Percentiles rank a stretch among this genome's conserved stretches.
Evolutionary conservation across 2,329 filamentous ascomycete genomes (phyloP).

Genomic region (Paracamarosporium sp.): DNA sequence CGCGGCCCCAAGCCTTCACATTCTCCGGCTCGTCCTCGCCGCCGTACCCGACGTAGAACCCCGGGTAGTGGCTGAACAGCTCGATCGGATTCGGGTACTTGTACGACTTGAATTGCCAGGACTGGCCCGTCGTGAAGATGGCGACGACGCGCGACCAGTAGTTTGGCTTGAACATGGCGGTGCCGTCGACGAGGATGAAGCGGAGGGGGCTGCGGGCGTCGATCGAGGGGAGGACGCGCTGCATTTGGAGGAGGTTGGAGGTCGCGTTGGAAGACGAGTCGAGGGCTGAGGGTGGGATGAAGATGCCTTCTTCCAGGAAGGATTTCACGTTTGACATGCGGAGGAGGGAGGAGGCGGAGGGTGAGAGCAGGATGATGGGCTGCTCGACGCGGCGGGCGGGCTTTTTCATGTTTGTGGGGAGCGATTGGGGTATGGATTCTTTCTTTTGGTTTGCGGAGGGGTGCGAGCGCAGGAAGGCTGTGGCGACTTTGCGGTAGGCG

Average conservation of each 20-base stretch:
- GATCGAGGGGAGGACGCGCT: conserved; percentile 74
- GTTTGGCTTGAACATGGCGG: conserved; percentile 95
- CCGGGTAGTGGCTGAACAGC: conserved; percentile 86
- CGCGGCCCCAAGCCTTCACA: conserved; percentile 84
- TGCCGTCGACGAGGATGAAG: conserved; percentile 94
- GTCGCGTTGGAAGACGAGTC: conserved; percentile 68
- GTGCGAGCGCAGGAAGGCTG: conserved; percentile 70
- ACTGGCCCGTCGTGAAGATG: conserved; percentile 96
- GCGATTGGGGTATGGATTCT: conserved; percentile 32
- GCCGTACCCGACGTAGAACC: conserved; percentile 90
- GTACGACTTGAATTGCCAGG: conserved; percentile 99
- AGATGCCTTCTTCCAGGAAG: conserved; percentile 86
- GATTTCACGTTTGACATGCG: conserved; percentile 95
- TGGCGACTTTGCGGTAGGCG: conserved; percentile 84
- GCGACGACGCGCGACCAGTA: conserved; percentile 96
- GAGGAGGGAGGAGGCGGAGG: conserved; percentile 91
- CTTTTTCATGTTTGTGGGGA: conserved; percentile 51
- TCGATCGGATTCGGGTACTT: conserved; percentile 91
- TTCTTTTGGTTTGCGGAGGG: conserved; percentile 38
- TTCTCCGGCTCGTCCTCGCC: conserved; percentile 80
- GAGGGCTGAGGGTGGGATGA: conserved; percentile 66
- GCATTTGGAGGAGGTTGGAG: conserved; percentile 84
- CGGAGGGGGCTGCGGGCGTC: conserved; percentile 72
- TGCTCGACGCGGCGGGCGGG: conserved; percentile 57
- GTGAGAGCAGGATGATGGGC: conserved; percentile 96